Evolutionary conservation across 2,329 filamentous ascomycete genomes (phyloP).

Genomic region (Leptographium lundbergii): DNA sequence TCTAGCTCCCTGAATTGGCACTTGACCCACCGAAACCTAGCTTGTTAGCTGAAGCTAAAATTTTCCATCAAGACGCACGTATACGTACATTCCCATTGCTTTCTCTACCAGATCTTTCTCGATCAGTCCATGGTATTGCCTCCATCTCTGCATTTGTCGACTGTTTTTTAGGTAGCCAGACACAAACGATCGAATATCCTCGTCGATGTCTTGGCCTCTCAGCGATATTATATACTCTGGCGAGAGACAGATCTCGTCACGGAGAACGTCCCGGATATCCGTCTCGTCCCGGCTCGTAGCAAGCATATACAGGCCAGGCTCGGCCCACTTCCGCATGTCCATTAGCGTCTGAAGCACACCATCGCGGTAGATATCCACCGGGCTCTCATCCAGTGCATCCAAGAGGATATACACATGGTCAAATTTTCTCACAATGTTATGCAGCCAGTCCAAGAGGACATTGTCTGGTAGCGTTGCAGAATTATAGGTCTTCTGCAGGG

Average conservation of each 20-base stretch:
- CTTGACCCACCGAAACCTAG: slow-evolving; percentile 24
- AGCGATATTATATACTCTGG: slow-evolving; percentile 12
- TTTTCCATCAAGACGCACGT: too few relatives aligned
- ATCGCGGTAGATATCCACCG: slow-evolving; percentile 13
- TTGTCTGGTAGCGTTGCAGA: slow-evolving; percentile 4
- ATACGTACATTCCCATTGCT: slow-evolving; percentile 20
- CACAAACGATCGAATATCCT: slow-evolving; percentile 18
- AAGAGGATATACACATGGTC: slow-evolving; percentile 21
- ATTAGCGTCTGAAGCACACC: slow-evolving; percentile 16
- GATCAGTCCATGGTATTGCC: slow-evolving; percentile 16
- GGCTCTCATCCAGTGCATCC: slow-evolving; percentile 26
- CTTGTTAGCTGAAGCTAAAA: background rate
- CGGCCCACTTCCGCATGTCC: slow-evolving; percentile 14
- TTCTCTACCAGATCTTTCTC: slow-evolving; percentile 14
- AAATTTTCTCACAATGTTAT: slow-evolving; percentile 15
- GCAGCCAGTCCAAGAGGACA: slow-evolving; percentile 14
- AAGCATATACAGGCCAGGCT: slow-evolving; percentile 17
- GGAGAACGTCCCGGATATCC: slow-evolving; percentile 17
- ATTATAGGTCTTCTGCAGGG: slow-evolving; percentile 8
- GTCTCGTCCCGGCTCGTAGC: slow-evolving; percentile 22
- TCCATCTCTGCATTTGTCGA: slow-evolving; percentile 14
- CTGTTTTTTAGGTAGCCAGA: slow-evolving; percentile 14
- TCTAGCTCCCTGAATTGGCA: slow-evolving; percentile 20
- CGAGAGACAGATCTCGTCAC: background rate
- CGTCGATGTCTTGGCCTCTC: slow-evolving; percentile 11